phyloP scores from a whole-genome alignment of 2,329 filamentous ascomycete species.

The Epichloe uncinata region DNA sequence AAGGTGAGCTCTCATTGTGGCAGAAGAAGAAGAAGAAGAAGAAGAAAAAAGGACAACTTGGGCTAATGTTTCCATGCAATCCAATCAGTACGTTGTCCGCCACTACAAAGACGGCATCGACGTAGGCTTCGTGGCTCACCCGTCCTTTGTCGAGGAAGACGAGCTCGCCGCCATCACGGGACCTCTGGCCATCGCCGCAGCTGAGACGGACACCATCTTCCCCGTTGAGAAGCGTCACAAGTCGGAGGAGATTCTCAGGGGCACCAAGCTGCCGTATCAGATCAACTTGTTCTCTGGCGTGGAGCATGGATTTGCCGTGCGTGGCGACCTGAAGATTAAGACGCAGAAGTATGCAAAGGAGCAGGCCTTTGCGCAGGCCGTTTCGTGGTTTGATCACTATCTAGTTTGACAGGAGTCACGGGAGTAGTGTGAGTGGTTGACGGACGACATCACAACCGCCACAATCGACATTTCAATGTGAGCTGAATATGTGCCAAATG shows the following conservation, averaged over 20 bases:
- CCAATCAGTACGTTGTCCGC: slow-evolving; percentile 49
- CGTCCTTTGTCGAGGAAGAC: slow-evolving; percentile 43
- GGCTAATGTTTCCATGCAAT: neutral
- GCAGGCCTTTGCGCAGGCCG: slow-evolving; percentile 62
- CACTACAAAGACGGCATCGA: slow-evolving; percentile 45
- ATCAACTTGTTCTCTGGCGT: slow-evolving; percentile 57
- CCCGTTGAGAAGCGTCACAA: slow-evolving; percentile 38
- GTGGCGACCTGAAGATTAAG: slow-evolving; percentile 41
- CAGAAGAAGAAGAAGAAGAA: neutral
- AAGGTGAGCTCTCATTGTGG: slow-evolving; percentile 26
- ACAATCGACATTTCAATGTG: too few species aligned
- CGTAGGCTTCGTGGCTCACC: slow-evolving; percentile 51
- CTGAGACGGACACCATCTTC: slow-evolving; percentile 49
- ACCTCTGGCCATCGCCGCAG: slow-evolving; percentile 49
- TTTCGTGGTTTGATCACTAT: slow-evolving; percentile 56
- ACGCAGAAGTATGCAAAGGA: slow-evolving; percentile 59
- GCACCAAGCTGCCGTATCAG: slow-evolving; percentile 46
- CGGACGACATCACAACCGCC: too few species aligned
- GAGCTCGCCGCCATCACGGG: slow-evolving; percentile 45
- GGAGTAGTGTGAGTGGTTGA: too few species aligned
- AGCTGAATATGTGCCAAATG: too few species aligned
- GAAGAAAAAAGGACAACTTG: neutral
- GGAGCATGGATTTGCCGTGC: slow-evolving; percentile 60
- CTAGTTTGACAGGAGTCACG: too few species aligned
- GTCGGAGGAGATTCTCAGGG: slow-evolving; percentile 45